Base-by-base conservation (phyloP, 2,329 filamentous ascomycete genomes). In the Diaporthe vexans region DNA sequence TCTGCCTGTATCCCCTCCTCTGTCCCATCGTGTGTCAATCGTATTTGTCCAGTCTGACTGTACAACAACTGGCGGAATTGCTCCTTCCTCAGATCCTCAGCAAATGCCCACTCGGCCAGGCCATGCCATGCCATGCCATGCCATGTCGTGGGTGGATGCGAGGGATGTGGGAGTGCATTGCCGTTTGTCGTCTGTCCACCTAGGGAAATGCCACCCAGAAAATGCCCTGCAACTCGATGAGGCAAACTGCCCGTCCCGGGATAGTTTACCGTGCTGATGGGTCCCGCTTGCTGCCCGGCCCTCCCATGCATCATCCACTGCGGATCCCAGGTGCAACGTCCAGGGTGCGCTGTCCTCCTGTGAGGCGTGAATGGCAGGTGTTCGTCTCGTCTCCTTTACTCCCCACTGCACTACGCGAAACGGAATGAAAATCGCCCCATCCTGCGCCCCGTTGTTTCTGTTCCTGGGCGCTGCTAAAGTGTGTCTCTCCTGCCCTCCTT, bases 381-480 rank as follows among this genome's bases (percentile, higher is more conserved):
- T 73, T 74, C 74, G 46, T 74, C 72, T 59, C 54, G 15, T 40
- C 33, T 69, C 71, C 72, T 65, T 70, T 69, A 58, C 68, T 72
- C 35, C 74, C 74, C 43, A 71, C 72, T 65, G 68, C 72, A 74
- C 72, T 74, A 46, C 74, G 68, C 43, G 69, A 74, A 74, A 76
- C 74, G 74, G 74, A 68, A 69, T 69, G 59, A 71, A 68, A 56
- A 33, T 70, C 72, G 59, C 43, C 69, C 52, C 61, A 63, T 46
- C 61, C 52, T 52, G 54, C 61, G 48, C 57, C 68, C 58, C 65
- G 19, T 65, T 61, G 46, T 72, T 71, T 63, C 57, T 69, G 56
- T 48, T 63, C 70, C 19, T 37, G 37, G 57, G 59, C 26, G 8
- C 24, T 54, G 56, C 69, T 63, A 72, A 54, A 72, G 69, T 72